Conservation (phyloP, 345 rosid species). For the Citrus mangshanensis region DNA sequence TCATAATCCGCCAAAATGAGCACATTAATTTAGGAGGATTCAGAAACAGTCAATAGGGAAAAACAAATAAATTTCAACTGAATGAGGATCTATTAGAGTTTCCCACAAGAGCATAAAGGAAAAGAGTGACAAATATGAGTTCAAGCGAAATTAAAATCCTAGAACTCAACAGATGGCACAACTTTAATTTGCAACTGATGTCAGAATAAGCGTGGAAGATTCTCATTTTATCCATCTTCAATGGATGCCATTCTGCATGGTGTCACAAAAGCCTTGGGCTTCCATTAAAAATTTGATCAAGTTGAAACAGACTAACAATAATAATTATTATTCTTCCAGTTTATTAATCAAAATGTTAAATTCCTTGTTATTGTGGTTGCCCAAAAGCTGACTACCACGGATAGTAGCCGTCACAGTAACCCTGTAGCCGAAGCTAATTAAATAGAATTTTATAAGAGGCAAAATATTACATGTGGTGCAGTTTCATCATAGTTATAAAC, state of each 20-base stretch:
- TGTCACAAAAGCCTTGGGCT: neutral
- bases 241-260: neutral
- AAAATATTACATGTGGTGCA: neutral
- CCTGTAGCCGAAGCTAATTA: neutral
- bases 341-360: neutral
- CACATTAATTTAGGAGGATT: neutral
- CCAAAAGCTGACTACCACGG: neutral
- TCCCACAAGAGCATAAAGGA: neutral
- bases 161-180: neutral
- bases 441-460: neutral
- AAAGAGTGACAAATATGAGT: neutral
- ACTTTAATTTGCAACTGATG: too few relatives aligned
- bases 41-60: neutral
- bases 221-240: neutral
- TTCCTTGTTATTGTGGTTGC: neutral
- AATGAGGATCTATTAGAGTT: neutral
- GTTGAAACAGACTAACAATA: neutral
- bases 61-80: neutral
- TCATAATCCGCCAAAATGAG: neutral
- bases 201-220: neutral
- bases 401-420: neutral
- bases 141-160: neutral
- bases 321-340: neutral
- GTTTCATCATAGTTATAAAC: neutral
- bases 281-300: neutral